Evolutionary conservation across 108 stramenopile genomes (phyloP).

Genomic region (Bacterosira constricta): DNA sequence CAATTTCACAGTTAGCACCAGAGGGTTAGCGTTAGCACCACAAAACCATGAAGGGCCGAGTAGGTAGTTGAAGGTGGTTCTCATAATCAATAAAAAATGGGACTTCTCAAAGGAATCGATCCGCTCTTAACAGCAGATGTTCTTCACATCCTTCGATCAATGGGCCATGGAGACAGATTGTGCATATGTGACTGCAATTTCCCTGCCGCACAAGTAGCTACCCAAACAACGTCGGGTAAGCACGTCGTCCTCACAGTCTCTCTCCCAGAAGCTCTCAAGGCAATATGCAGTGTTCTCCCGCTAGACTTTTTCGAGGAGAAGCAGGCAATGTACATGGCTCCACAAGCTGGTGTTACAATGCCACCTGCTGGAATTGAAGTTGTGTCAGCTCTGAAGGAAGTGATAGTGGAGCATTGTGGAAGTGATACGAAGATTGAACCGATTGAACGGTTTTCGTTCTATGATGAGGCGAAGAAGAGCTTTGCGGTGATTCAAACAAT

Average conservation of each 20-base stretch:
- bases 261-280: slow-evolving; percentile 49
- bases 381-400: slow-evolving; percentile 18
- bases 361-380: slow-evolving; percentile 50
- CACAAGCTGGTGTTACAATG: slow-evolving; percentile 43
- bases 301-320: slow-evolving; percentile 55
- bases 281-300: slow-evolving; percentile 55
- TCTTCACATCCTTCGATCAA: slow-evolving; percentile 46
- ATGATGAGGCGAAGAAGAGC: slow-evolving; percentile 53
- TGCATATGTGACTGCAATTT: slow-evolving; percentile 57
- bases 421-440: slow-evolving; percentile 24
- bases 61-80: too few relatives aligned
- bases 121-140: slow-evolving; percentile 58
- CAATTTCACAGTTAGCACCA: too few relatives aligned
- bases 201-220: slow-evolving; percentile 53
- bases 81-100: too few relatives aligned
- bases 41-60: too few relatives aligned
- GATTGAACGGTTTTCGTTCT: slow-evolving; percentile 53
- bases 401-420: slow-evolving; percentile 32
- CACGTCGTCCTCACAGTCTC: slow-evolving; percentile 42
- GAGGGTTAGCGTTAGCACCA: too few relatives aligned
- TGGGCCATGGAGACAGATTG: slow-evolving; percentile 64
- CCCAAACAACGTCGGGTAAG: slow-evolving; percentile 48
- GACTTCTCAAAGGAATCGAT: slow-evolving; percentile 56
- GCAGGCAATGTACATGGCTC: slow-evolving; percentile 48
- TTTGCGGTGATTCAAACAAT: slow-evolving; percentile 60